A percentile compares a stretch with the other conserved stretches of the same genome.
These are phyloP conservation scores for Schrenkiella parvula DNA, from an alignment of 345 rosid species.

Conservation along the genomic window DNA sequence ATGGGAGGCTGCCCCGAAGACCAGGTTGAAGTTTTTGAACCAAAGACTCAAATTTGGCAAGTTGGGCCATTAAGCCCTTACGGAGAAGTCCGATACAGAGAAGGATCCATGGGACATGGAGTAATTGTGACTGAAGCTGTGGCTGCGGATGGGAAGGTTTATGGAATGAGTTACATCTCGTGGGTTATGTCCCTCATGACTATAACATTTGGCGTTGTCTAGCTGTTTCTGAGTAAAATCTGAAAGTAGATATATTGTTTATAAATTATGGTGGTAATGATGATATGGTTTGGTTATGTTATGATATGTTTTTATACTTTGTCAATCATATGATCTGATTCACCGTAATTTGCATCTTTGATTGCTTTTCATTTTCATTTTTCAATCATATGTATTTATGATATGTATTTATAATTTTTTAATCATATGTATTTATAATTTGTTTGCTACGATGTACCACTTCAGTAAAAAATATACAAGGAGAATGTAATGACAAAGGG, in stretches of 20 bases:
- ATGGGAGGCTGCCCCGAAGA: slow-evolving; percentile 53
- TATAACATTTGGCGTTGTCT: slow-evolving; percentile 52
- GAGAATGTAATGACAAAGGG: no score
- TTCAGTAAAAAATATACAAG: no score
- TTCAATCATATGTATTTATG: no score
- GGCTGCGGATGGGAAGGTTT: slow-evolving; percentile 44
- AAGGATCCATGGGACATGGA: neutral
- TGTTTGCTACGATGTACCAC: no score
- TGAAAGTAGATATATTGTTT: neutral
- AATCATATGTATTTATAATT: no score
- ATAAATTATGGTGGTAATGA: neutral
- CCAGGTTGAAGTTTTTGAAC: slow-evolving; percentile 57
- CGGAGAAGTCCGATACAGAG: no score
- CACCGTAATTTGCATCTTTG: no score
- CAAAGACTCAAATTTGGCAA: slow-evolving; percentile 38
- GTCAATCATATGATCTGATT: no score
- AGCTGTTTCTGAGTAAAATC: slow-evolving; percentile 39
- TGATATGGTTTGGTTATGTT: neutral
- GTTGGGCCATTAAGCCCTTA: slow-evolving; percentile 20
- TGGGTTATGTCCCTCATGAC: slow-evolving; percentile 37
- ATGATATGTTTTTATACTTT: neutral
- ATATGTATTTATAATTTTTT: no score
- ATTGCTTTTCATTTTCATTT: no score
- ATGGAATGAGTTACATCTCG: slow-evolving; percentile 51
- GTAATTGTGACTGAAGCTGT: slow-evolving; percentile 50